Base-by-base conservation (phyloP, 768 basidiomycete species). In the Strobilomyces dryophilus region DNA sequence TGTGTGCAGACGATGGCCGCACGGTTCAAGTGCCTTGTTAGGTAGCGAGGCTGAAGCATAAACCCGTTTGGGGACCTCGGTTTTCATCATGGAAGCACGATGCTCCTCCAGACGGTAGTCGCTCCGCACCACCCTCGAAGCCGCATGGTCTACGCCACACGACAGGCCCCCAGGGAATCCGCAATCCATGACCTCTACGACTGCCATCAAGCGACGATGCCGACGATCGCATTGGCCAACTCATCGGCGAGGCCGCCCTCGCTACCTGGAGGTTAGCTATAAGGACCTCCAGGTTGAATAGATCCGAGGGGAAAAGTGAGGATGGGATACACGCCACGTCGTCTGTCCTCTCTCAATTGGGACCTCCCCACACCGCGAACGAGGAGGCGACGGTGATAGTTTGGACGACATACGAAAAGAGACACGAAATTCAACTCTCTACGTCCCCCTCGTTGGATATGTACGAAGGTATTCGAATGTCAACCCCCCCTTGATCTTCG, bases 401-500 rank as follows among this genome's bases (percentile, higher is more conserved):
- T 17, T 40, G 42, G 31, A 45, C 21, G 24, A 29, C 26, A 18
- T 32, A 40, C 3, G 15, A 32, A 29, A 29, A 29, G 8, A 6
- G 29, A 37, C 26, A 31, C 15, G 18, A 10, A 26, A 2, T 34
- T 48, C 58, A 63, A 24, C 36, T 55, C 31, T 58, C 59, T 48
- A 55, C 17, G 24, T 56, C 57, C 8, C 20, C 20, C 0, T 27
- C 9, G n/a, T 15, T 17, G 10, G 41, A 51, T 27, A 65, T 27
- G 17, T 65, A 65, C 29, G 43, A 47, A 21, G 64, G 64, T 51
- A 66, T 62, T 45, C 54, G 60, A 11, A 66, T 43, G 10, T 66
- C 53, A 1, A 52, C 66, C 29, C 79, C 73, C 12, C 87, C 89
- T 63, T 90, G 87, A 48, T 84, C 81, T 61, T 89, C 89, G 20